Evolutionary conservation across 2,329 filamentous ascomycete genomes (phyloP).

Genomic region (Aspergillus spinulosporus): DNA sequence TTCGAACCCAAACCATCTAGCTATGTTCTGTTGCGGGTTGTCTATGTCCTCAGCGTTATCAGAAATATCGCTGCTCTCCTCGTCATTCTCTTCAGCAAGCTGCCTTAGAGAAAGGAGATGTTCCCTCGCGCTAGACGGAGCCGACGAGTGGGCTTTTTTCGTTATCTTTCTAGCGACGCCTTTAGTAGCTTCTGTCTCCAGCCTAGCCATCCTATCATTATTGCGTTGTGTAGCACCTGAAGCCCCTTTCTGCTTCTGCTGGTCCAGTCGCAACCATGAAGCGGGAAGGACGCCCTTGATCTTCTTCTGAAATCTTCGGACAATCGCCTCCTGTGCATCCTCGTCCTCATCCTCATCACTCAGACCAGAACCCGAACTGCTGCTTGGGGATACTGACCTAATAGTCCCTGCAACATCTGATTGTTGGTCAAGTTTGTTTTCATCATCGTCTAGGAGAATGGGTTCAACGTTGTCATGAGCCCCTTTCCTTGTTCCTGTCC

Average conservation of each 20-base stretch:
- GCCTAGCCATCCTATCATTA: slow-evolving; percentile 24
- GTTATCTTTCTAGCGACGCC: slow-evolving; percentile 37
- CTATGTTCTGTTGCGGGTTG: slow-evolving; percentile 15
- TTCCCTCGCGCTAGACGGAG: slow-evolving; percentile 15
- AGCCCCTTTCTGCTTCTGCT: slow-evolving; percentile 33
- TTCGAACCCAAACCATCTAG: slow-evolving; percentile 24
- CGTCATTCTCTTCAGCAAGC: slow-evolving; percentile 33
- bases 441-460: slow-evolving; percentile 17
- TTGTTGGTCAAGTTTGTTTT: slow-evolving; percentile 18
- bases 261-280: slow-evolving; percentile 48
- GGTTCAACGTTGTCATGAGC: slow-evolving; percentile 21
- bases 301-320: slow-evolving; percentile 40
- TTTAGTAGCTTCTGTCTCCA: slow-evolving; percentile 33
- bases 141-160: slow-evolving; percentile 25
- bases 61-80: slow-evolving; percentile 21
- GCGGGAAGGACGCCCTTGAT: slow-evolving; percentile 54
- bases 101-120: slow-evolving; percentile 21
- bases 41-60: too few species aligned
- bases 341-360: slow-evolving; percentile 15
- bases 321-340: slow-evolving; percentile 26
- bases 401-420: slow-evolving; percentile 22
- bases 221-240: slow-evolving; percentile 20
- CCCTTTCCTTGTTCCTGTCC: slow-evolving; percentile 24
- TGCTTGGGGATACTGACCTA: slow-evolving; percentile 25
- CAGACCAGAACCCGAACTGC: slow-evolving; percentile 18